Conservation (phyloP, 2,329 filamentous ascomycete species). For the Aspergillus japonicus region DNA sequence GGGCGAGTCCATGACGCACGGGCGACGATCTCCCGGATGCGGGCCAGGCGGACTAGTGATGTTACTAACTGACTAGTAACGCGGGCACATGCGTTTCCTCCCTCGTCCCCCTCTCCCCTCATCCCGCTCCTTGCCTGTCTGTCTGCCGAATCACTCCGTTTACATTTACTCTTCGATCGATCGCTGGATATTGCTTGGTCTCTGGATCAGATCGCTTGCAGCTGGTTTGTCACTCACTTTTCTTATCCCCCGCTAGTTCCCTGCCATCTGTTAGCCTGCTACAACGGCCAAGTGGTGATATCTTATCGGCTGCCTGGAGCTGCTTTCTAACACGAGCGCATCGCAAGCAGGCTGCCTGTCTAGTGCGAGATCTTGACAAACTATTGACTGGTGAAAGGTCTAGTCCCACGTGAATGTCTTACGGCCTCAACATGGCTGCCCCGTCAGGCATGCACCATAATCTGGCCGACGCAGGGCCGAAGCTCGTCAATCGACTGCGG, state of each 20-base stretch:
- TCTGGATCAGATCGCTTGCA: neutral
- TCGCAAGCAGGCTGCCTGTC: constrained; percentile 12
- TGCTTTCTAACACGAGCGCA: constrained; percentile 4
- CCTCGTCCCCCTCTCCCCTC: constrained; percentile 18
- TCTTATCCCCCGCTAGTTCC: neutral
- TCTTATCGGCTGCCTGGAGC: constrained; percentile 11
- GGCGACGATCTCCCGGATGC: constrained; percentile 32
- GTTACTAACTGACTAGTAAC: neutral
- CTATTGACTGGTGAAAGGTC: constrained; percentile 10
- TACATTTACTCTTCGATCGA: neutral
- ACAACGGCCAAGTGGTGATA: constrained; percentile 4
- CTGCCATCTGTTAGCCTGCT: neutral
- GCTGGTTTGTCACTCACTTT: neutral
- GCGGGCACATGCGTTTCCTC: constrained; percentile 10
- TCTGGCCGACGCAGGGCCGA: constrained; percentile 24
- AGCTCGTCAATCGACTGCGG: constrained; percentile 56
- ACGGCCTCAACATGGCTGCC: constrained; percentile 27
- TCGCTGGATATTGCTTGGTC: neutral
- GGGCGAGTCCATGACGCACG: constrained; percentile 35
- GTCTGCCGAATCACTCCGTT: neutral
- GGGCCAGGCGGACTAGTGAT: constrained; percentile 9
- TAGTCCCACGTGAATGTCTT: constrained; percentile 9
- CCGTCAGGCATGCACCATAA: constrained; percentile 30
- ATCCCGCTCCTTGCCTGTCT: neutral
- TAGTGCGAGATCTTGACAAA: constrained; percentile 21